Evolutionary conservation across 2,329 filamentous ascomycete genomes (phyloP).

Genomic region (Aspergillus tamarii): DNA sequence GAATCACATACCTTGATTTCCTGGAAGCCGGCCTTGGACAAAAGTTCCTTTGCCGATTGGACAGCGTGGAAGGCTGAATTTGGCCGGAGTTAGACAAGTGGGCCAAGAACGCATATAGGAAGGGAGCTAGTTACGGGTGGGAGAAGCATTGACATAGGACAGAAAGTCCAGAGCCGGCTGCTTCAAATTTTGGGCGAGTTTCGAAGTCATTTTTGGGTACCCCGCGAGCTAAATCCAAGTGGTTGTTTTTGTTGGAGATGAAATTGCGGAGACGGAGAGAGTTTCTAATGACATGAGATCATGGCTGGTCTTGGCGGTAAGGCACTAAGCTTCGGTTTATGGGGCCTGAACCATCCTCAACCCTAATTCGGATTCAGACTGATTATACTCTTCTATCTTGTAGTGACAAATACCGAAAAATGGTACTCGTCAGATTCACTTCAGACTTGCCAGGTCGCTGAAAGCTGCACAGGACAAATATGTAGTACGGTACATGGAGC

Average conservation of each 20-base stretch:
- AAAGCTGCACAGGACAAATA: neutral
- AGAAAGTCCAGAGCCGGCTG: constrained; percentile 77
- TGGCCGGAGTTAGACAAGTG: constrained; percentile 1
- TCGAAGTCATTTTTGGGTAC: constrained; percentile 35
- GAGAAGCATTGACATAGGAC: constrained; percentile 91
- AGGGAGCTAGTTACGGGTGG: constrained; percentile 69
- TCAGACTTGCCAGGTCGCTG: neutral
- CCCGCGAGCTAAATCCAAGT: constrained; percentile 15
- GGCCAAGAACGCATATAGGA: constrained; percentile 13
- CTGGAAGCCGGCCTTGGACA: constrained; percentile 82
- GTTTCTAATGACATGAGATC: constrained; percentile 16
- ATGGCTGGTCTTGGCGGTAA: constrained; percentile 14
- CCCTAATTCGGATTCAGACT: neutral
- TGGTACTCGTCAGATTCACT: neutral
- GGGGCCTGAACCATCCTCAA: neutral
- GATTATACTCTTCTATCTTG: neutral
- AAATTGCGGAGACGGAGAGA: constrained; percentile 12
- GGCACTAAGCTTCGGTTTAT: constrained; percentile 4
- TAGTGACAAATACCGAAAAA: neutral
- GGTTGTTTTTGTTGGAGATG: constrained; percentile 7
- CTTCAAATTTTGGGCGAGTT: constrained; percentile 29
- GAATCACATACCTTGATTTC: constrained; percentile 66
- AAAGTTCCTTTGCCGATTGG: constrained; percentile 71
- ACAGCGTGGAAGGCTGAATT: constrained; percentile 88
- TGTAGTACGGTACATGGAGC: neutral